Percentiles rank a stretch among this genome's conserved stretches.
phyloP scores from a whole-genome alignment of 148 eudicot genomes.

The Chenopodium berlandieri region DNA sequence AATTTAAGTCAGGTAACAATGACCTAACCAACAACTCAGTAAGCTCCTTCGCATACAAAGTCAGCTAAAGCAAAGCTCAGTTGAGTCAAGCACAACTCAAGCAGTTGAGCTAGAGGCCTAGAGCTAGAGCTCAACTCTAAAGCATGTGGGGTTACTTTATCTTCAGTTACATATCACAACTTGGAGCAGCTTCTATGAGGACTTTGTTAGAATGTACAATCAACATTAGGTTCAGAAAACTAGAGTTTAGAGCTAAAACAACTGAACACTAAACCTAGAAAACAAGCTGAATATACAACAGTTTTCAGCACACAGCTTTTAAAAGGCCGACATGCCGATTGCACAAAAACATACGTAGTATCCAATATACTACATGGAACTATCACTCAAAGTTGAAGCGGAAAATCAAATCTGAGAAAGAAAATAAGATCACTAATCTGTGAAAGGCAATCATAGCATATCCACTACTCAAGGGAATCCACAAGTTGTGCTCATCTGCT shows the following conservation, averaged over 20 bases:
- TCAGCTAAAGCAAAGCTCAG: not conserved
- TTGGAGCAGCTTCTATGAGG: no score
- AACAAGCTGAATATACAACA: no score
- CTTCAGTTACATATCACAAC: not conserved
- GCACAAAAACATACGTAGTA: not conserved
- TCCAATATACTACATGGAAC: not conserved
- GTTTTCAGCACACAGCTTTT: not conserved
- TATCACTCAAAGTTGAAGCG: no score
- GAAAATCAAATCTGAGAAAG: no score
- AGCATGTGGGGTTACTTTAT: not conserved
- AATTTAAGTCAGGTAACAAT: not conserved
- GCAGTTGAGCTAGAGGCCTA: not conserved
- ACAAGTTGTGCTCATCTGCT: no score
- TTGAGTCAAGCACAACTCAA: not conserved
- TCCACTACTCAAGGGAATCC: no score
- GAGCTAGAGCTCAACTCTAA: not conserved
- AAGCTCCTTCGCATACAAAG: not conserved
- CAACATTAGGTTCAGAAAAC: no score
- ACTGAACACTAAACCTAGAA: no score
- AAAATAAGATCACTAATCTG: no score
- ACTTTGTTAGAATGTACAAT: no score
- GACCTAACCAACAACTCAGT: not conserved
- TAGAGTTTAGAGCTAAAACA: no score
- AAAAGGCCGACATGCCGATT: not conserved
- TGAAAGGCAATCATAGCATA: no score